phyloP scores from a whole-genome alignment of 345 rosid species.

The Passiflora organensis region DNA sequence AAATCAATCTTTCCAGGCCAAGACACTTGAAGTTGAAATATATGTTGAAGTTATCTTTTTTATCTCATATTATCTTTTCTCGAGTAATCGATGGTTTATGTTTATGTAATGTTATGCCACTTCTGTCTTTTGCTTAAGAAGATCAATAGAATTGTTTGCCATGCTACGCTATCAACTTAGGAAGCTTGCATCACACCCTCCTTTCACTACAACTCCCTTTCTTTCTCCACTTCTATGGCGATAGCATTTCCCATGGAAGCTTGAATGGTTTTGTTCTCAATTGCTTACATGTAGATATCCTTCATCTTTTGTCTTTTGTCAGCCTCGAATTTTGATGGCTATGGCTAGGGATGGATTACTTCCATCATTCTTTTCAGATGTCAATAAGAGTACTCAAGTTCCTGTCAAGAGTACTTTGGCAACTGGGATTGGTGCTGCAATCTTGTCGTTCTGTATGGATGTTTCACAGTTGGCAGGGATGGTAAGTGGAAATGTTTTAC shows the following conservation, averaged over 20 bases:
- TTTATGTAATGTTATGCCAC: no score
- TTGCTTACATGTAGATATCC: background rate
- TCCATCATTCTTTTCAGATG: conserved; percentile 74
- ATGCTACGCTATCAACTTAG: no score
- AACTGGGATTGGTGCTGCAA: conserved; percentile 69
- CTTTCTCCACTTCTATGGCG: background rate
- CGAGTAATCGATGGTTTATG: no score
- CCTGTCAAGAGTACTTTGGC: conserved; percentile 72
- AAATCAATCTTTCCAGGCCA: no score
- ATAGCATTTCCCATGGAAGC: background rate
- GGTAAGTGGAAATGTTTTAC: conserved; percentile 38
- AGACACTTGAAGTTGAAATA: no score
- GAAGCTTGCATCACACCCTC: background rate
- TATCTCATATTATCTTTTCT: no score
- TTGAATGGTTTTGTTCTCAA: background rate
- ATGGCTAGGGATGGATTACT: conserved; percentile 94
- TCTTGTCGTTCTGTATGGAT: conserved; percentile 71
- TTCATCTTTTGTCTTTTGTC: conserved; percentile 10
- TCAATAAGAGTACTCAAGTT: conserved; percentile 60
- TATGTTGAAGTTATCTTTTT: no score
- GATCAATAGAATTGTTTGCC: no score
- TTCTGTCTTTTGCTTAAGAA: no score
- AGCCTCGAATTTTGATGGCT: conserved; percentile 93
- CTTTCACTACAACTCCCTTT: background rate
- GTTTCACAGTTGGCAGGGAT: conserved; percentile 85